Base-by-base conservation (phyloP, 768 basidiomycete genomes). In the Lentinula boryana region DNA sequence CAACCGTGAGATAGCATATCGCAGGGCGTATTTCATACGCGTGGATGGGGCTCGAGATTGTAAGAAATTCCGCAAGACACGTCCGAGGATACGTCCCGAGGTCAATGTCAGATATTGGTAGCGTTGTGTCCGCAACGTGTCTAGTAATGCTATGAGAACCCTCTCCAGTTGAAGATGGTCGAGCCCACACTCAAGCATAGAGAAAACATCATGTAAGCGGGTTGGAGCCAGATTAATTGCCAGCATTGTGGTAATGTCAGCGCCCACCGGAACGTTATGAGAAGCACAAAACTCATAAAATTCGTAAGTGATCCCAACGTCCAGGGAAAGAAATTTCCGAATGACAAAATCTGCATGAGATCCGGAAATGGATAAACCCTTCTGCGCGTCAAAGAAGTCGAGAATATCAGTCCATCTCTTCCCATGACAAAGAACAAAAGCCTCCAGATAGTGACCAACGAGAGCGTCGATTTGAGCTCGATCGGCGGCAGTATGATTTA, bases 1-100 rank as follows among this genome's bases (percentile, higher is more conserved):
- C 71, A 81, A 65, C 58, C 78, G 68, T 32, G 67, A 67, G 60
- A 84, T 69, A 31, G 82, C 74, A 55, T 76, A 79, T 10, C 81
- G 77, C 36, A 86, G 67, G n/a, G 77, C 78, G 64, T 78, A 77
- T 58, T 79, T 80, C 12, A 59, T 61, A 7, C 63, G 60, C 6
- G 40, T 38, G 0, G 74, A 68, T 0, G 80, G 79, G 16, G 64
- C 63, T 3, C 65, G 69, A 3, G 66, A 66, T 8, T 62, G 48
- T 60, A 80, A 85, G 36, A 81, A 60, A 1, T 65, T 66, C 48
- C 61, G 63, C 40, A 85, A 66, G 5, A 67, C 67, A n/a, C 75
- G 61, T 10, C 69, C 72, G 27, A 85, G 54, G 4, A 68, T 63
- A 23, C 66, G 60, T n/a, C 74, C 73, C 31, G 75, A 65, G 4